These are phyloP conservation scores for Podaxis sp. DNA, from an alignment of 768 basidiomycete species.

Conservation along the genomic window DNA sequence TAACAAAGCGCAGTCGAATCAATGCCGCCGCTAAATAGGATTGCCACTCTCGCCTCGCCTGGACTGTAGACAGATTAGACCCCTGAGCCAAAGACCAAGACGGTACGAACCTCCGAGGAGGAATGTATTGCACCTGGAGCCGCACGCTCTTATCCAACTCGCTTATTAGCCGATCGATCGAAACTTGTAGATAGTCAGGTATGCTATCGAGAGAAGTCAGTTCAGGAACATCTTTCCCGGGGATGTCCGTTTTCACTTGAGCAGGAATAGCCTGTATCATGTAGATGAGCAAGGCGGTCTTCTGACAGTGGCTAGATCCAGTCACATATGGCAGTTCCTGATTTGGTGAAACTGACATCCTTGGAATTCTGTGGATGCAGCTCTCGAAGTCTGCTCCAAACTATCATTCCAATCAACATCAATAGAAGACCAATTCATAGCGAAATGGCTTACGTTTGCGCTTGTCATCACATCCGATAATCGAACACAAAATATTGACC, in stretches of 20 bases:
- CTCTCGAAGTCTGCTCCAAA: neutral
- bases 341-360: neutral
- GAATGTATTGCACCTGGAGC: slow-evolving; percentile 69
- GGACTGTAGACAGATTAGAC: slow-evolving; percentile 8
- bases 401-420: neutral
- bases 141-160: slow-evolving; percentile 67
- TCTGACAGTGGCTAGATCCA: neutral
- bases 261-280: slow-evolving; percentile 39
- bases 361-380: slow-evolving; percentile 1
- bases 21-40: slow-evolving; percentile 96
- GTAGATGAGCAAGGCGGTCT: neutral
- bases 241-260: slow-evolving; percentile 49
- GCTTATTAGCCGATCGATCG: slow-evolving; percentile 51
- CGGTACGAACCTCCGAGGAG: slow-evolving; percentile 38
- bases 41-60: slow-evolving; percentile 57
- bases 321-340: slow-evolving; percentile 29
- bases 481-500: slow-evolving; percentile 56
- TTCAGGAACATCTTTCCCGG: slow-evolving; percentile 38
- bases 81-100: neutral
- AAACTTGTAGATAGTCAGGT: slow-evolving; percentile 39
- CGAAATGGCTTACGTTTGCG: slow-evolving; percentile 17
- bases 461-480: slow-evolving; percentile 23
- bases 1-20: slow-evolving; percentile 86
- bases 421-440: neutral
- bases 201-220: slow-evolving; percentile 39